These are phyloP conservation scores for Corylus heterophylla DNA, from an alignment of 306 rosid species.

Conservation along the genomic window DNA sequence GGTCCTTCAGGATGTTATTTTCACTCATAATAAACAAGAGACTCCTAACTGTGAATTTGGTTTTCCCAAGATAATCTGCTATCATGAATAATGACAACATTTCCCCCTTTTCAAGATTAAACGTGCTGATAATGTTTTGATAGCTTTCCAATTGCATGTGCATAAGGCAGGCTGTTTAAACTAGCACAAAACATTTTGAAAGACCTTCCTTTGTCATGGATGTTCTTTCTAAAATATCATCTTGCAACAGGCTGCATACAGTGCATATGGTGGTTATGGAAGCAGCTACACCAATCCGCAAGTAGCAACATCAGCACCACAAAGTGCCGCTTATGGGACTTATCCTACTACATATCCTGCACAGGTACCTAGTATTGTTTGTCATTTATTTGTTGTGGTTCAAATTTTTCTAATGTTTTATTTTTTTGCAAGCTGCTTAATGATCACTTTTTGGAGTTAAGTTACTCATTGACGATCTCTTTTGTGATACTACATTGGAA, in stretches of 20 bases:
- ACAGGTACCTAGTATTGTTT: slow-evolving; percentile 55
- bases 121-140: background rate
- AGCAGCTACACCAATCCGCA: slow-evolving; percentile 62
- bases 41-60: background rate
- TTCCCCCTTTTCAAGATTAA: background rate
- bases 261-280: slow-evolving; percentile 77
- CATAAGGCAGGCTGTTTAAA: background rate
- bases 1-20: background rate
- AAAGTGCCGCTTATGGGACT: slow-evolving; percentile 66
- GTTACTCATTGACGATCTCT: background rate
- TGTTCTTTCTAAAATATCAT: slow-evolving; percentile 8
- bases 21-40: background rate
- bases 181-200: background rate
- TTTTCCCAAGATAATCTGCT: background rate
- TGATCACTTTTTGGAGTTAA: background rate
- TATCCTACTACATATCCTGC: slow-evolving; percentile 87
- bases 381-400: background rate
- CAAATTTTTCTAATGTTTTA: background rate
- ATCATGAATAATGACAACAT: background rate
- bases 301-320: slow-evolving; percentile 62
- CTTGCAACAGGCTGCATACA: slow-evolving; percentile 64
- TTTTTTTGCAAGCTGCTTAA: background rate
- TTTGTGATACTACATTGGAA: background rate
- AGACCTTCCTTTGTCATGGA: slow-evolving; percentile 1
- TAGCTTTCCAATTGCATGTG: background rate